A percentile compares a stretch with the other conserved stretches of the same genome.
These are phyloP conservation scores for Lojkania enalia DNA, from an alignment of 2,329 filamentous ascomycete genomes.

Conservation along the genomic window DNA sequence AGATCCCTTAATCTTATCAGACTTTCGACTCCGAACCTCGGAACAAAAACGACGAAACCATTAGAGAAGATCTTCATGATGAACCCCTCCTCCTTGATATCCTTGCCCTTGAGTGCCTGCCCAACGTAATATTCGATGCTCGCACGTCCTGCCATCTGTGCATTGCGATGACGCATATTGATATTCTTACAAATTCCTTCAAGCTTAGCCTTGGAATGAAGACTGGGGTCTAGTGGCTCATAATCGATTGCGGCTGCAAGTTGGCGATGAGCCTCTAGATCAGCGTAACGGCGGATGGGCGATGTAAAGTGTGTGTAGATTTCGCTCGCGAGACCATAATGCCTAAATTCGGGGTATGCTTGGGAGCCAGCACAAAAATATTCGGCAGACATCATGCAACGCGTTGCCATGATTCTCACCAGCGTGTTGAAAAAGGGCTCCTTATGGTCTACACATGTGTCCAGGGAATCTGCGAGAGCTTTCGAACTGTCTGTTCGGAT, in stretches of 20 bases:
- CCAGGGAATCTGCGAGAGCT: conserved; percentile 90
- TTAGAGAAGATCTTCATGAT: conserved; percentile 98
- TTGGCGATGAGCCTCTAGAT: conserved; percentile 90
- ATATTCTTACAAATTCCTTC: conserved; percentile 98
- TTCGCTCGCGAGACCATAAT: conserved; percentile 93
- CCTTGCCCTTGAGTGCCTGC: conserved; percentile 81
- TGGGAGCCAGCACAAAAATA: conserved; percentile 97
- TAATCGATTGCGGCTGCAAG: conserved; percentile 95
- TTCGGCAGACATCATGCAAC: conserved; percentile 99
- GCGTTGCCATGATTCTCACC: conserved; percentile 93
- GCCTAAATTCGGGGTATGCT: conserved; percentile 89
- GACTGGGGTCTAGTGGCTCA: conserved; percentile 77
- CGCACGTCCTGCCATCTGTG: conserved; percentile 90
- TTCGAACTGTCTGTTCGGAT: conserved; percentile 84
- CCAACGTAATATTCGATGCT: conserved; percentile 98
- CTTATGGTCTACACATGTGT: conserved; percentile 74
- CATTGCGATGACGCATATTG: conserved; percentile 95
- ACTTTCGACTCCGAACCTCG: conserved; percentile 92
- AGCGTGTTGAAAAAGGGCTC: conserved; percentile 99
- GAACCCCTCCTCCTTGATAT: conserved; percentile 84
- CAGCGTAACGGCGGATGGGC: conserved; percentile 96
- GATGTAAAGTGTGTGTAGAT: conserved; percentile 99
- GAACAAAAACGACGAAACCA: conserved; percentile 95
- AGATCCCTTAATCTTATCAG: conserved; percentile 86
- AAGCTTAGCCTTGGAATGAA: conserved; percentile 80